Percentiles rank a stretch among this genome's conserved stretches.
phyloP scores from a whole-genome alignment of 73 alveolate species.

The Tetrahymena malaccensis region DNA sequence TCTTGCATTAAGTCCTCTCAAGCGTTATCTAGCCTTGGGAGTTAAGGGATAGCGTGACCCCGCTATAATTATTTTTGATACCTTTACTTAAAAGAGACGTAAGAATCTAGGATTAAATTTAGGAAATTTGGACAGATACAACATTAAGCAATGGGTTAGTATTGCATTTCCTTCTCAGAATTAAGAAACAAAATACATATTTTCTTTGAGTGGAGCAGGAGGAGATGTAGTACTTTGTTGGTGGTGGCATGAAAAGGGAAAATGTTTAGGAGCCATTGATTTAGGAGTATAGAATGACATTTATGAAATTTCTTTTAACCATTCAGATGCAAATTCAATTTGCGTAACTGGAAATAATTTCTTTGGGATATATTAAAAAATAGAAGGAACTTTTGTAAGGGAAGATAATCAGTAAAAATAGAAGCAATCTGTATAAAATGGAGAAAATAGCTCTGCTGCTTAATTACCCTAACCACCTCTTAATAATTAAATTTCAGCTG shows the following conservation, averaged over 20 bases:
- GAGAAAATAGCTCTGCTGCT: not conserved
- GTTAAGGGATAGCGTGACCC: slow-evolving; percentile 32
- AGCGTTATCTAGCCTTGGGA: slow-evolving; percentile 32
- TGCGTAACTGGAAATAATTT: not conserved
- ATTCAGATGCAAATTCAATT: not conserved
- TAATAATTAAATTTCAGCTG: not conserved
- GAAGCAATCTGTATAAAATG: not conserved
- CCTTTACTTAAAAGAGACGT: slow-evolving; percentile 27
- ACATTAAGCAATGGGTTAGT: not conserved
- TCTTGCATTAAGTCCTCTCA: slow-evolving; percentile 31
- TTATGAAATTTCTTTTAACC: not conserved
- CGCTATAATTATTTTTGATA: slow-evolving; percentile 23
- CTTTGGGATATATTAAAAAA: not conserved
- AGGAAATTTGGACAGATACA: not conserved
- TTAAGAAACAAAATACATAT: not conserved
- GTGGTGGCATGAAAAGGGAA: not conserved
- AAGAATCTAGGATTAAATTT: slow-evolving; percentile 8
- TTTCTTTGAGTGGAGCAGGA: not conserved
- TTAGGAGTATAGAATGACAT: not conserved
- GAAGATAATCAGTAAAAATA: not conserved
- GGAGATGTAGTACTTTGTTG: not conserved
- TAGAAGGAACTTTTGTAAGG: not conserved
- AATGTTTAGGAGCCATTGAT: not conserved
- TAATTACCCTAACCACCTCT: not conserved
- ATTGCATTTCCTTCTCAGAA: not conserved